Evolutionary conservation across 306 rosid genomes (phyloP).

Genomic region (Inga laurina): DNA sequence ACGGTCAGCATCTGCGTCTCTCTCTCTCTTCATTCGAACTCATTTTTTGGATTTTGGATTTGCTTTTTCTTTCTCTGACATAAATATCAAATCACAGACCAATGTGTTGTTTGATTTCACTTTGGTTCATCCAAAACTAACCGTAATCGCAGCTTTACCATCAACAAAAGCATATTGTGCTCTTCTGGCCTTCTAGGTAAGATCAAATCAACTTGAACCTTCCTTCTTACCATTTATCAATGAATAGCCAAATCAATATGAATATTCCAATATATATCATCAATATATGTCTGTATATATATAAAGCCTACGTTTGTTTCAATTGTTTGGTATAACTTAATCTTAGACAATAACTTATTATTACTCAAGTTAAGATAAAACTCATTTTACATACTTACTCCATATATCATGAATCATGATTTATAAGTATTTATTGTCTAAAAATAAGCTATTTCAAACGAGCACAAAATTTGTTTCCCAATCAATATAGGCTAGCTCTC

Average conservation of each 20-base stretch:
- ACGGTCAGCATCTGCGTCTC: slow-evolving; percentile 30
- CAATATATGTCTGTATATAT: background rate
- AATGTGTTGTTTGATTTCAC: background rate
- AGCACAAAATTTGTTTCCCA: too few species aligned
- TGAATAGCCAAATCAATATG: background rate
- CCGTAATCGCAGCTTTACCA: slow-evolving; percentile 31
- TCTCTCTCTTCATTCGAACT: background rate
- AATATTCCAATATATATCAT: background rate
- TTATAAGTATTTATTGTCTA: too few species aligned
- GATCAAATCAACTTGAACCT: background rate
- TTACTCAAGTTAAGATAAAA: too few species aligned
- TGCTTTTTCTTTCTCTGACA: slow-evolving; percentile 1
- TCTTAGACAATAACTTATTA: too few species aligned
- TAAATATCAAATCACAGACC: background rate
- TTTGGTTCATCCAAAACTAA: background rate
- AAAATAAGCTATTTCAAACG: too few species aligned
- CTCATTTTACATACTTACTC: too few species aligned
- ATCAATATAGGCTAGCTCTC: too few species aligned
- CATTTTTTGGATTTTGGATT: background rate
- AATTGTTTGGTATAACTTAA: too few species aligned
- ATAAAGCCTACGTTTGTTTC: too few species aligned
- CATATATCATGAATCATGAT: too few species aligned
- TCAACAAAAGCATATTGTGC: background rate
- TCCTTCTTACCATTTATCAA: background rate
- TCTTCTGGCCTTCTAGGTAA: background rate